Percentiles rank a stretch among this genome's conserved stretches.
Evolutionary conservation across 2,329 filamentous ascomycete species (phyloP).

Genomic region (Microdochium trichocladiopsis): DNA sequence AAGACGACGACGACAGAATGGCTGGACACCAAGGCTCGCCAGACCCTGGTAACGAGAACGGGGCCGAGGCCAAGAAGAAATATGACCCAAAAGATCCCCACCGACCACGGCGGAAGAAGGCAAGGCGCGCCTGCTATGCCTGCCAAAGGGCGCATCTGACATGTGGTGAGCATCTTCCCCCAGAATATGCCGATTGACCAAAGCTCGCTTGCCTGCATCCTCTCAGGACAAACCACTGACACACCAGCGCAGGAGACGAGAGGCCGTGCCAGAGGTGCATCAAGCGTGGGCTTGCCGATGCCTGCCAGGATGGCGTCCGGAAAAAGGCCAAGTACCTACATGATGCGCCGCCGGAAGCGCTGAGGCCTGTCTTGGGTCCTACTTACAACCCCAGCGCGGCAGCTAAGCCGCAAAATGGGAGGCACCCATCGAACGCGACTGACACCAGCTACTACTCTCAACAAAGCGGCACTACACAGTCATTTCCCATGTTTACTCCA

Average conservation of each 20-base stretch:
- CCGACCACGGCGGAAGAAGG: constrained; percentile 90
- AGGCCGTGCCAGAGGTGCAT: constrained; percentile 90
- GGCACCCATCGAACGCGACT: constrained; percentile 37
- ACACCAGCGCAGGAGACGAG: constrained; percentile 67
- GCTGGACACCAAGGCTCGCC: constrained; percentile 35
- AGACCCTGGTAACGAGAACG: constrained; percentile 34
- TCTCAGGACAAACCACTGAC: too few relatives aligned
- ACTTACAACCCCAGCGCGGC: constrained; percentile 55
- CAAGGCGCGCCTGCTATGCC: constrained; percentile 87
- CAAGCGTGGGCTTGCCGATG: constrained; percentile 83
- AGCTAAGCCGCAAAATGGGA: constrained; percentile 36
- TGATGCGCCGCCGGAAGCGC: constrained; percentile 83
- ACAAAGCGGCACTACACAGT: constrained; percentile 32
- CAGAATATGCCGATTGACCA: too few relatives aligned
- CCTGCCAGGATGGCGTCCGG: constrained; percentile 90
- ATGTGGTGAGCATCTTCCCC: constrained; percentile 68
- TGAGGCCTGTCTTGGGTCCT: constrained; percentile 76
- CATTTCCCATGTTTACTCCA: constrained; percentile 45
- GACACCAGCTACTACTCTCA: constrained; percentile 42
- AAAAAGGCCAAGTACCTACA: constrained; percentile 99
- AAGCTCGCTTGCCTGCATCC: constrained; percentile 2
- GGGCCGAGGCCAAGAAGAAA: constrained; percentile 55
- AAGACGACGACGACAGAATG: constrained; percentile 46
- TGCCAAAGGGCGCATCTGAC: constrained; percentile 97
- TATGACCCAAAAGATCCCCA: constrained; percentile 82